These are phyloP conservation scores for Smallanthus sonchifolius DNA, from an alignment of 129 eudicot species.

Conservation along the genomic window DNA sequence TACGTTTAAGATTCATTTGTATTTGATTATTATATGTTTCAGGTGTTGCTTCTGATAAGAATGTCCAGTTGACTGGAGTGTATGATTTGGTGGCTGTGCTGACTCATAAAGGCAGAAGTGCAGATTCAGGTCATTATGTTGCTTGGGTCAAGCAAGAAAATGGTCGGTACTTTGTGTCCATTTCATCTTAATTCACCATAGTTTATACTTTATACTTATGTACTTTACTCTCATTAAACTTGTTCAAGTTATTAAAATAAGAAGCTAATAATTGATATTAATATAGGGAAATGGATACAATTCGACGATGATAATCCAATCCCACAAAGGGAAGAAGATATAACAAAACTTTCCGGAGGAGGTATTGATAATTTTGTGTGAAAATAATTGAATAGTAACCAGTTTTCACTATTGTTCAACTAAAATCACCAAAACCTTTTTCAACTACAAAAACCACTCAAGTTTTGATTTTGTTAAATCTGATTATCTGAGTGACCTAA, in stretches of 20 bases:
- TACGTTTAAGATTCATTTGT: background rate
- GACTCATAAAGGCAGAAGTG: slow-evolving; percentile 98
- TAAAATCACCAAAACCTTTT: background rate
- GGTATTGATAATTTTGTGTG: slow-evolving; percentile 36
- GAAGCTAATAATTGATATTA: background rate
- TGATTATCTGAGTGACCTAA: background rate
- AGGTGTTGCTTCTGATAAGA: slow-evolving; percentile 53
- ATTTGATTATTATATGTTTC: slow-evolving; percentile 12
- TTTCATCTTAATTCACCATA: background rate
- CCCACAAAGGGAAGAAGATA: slow-evolving; percentile 89
- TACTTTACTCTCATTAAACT: background rate
- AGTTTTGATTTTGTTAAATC: background rate
- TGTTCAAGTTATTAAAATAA: background rate
- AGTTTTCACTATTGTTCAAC: background rate
- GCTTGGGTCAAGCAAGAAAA: slow-evolving; percentile 98
- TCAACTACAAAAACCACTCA: background rate
- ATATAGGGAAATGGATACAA: slow-evolving; percentile 77
- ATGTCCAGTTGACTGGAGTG: slow-evolving; percentile 61
- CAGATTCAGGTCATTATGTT: slow-evolving; percentile 97
- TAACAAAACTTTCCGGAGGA: slow-evolving; percentile 86
- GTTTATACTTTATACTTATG: background rate
- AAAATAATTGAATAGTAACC: background rate
- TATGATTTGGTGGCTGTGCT: slow-evolving; percentile 94
- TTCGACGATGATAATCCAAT: slow-evolving; percentile 86
- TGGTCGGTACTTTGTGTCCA: slow-evolving; percentile 35